phyloP scores from a whole-genome alignment of 2,329 filamentous ascomycete genomes.

The Rutstroemia sp. region DNA sequence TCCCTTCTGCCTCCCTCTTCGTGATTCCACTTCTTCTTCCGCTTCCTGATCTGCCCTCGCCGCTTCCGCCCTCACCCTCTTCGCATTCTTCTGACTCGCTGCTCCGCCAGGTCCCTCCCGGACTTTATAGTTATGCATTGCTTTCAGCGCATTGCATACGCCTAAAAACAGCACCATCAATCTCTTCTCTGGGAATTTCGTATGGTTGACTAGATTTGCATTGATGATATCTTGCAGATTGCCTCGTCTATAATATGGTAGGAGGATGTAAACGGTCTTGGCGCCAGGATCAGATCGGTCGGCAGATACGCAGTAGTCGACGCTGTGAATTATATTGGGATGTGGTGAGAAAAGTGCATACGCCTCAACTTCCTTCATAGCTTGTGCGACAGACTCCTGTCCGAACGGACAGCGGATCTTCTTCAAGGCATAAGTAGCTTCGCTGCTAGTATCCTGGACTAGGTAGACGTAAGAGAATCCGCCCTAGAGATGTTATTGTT shows the following conservation, averaged over 20 bases:
- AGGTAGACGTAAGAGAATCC: constrained; percentile 99
- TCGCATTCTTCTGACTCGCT: constrained; percentile 40
- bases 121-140: constrained; percentile 86
- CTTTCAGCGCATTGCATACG: constrained; percentile 77
- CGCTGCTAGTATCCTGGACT: constrained; percentile 80
- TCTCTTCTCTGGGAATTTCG: constrained; percentile 76
- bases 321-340: constrained; percentile 76
- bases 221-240: constrained; percentile 99
- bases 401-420: constrained; percentile 99
- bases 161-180: constrained; percentile 89
- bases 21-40: constrained; percentile 30
- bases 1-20: constrained; percentile 35
- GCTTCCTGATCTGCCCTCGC: constrained; percentile 36
- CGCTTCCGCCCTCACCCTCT: constrained; percentile 30
- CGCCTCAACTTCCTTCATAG: constrained; percentile 94
- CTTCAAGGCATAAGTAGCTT: constrained; percentile 87
- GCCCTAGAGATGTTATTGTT: constrained; percentile 46
- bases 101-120: constrained; percentile 47
- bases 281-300: constrained; percentile 61
- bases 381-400: constrained; percentile 88
- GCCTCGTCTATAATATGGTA: constrained; percentile 90
- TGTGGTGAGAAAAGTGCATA: constrained; percentile 83
- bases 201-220: constrained; percentile 93
- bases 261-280: constrained; percentile 93
- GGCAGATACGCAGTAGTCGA: constrained; percentile 75